Evolutionary conservation across 257 asterid species (phyloP).

Genomic region (Solanum clarkiae): DNA sequence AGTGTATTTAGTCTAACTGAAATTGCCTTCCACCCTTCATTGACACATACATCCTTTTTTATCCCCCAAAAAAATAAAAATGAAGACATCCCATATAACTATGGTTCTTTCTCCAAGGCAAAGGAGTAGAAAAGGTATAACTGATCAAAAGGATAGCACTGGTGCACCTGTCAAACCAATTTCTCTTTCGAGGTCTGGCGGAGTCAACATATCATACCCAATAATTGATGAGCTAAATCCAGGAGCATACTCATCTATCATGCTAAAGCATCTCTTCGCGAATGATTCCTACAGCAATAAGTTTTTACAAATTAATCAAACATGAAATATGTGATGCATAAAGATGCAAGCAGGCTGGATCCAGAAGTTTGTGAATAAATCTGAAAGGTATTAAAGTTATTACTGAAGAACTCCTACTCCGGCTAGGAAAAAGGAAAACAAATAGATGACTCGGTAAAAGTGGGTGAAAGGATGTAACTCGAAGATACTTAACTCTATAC

Average conservation of each 20-base stretch:
- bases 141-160: neutral
- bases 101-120: neutral
- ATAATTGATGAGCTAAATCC: constrained; percentile 74
- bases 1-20: neutral
- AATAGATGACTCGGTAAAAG: neutral
- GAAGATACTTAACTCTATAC: constrained; percentile 52
- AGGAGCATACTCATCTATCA: constrained; percentile 88
- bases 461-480: neutral
- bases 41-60: neutral
- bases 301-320: neutral
- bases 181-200: constrained; percentile 88
- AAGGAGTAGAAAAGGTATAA: neutral
- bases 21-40: neutral
- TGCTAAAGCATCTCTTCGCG: constrained; percentile 68
- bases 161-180: constrained; percentile 73
- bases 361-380: neutral
- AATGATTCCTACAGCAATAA: constrained; percentile 46
- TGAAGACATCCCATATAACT: neutral
- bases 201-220: constrained; percentile 94
- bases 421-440: neutral
- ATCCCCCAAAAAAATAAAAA: neutral
- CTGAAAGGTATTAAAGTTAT: neutral
- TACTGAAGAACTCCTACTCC: neutral
- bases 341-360: neutral
- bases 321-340: neutral